These are phyloP conservation scores for Rhynchosporium secalis DNA, from an alignment of 2,329 filamentous ascomycete genomes.

Conservation along the genomic window DNA sequence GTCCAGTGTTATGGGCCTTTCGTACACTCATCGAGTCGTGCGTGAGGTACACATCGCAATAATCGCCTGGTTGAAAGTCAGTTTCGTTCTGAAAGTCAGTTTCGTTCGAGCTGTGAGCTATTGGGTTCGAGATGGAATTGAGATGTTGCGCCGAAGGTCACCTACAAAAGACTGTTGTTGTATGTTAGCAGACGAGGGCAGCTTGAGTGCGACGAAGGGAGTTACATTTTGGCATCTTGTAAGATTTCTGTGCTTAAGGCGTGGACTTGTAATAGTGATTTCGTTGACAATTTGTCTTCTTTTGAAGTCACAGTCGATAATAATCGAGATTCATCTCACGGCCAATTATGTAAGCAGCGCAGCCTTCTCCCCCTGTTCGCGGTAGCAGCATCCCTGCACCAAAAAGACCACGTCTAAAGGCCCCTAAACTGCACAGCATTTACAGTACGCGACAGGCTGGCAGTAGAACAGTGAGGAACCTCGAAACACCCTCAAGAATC, in stretches of 20 bases:
- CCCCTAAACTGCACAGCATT: slow-evolving; percentile 17
- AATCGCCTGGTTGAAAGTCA: slow-evolving; percentile 64
- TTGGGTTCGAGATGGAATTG: slow-evolving; percentile 18
- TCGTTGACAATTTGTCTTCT: neutral
- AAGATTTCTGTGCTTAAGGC: slow-evolving; percentile 9
- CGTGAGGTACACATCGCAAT: slow-evolving; percentile 99
- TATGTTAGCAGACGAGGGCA: slow-evolving; percentile 41
- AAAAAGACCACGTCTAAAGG: slow-evolving; percentile 34
- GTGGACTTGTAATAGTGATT: slow-evolving; percentile 1
- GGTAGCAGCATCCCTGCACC: slow-evolving; percentile 22
- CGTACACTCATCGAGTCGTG: slow-evolving; percentile 99
- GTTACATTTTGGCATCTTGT: slow-evolving; percentile 87
- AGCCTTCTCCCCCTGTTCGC: neutral
- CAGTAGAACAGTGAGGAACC: slow-evolving; percentile 10
- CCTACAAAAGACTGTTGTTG: slow-evolving; percentile 67
- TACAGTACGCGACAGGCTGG: slow-evolving; percentile 23
- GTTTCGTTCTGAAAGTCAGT: slow-evolving; percentile 31
- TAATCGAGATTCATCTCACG: neutral
- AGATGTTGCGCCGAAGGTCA: slow-evolving; percentile 27
- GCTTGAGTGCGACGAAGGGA: slow-evolving; percentile 32
- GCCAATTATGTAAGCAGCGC: slow-evolving; percentile 1
- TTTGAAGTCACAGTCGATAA: neutral
- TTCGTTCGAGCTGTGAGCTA: slow-evolving; percentile 11
- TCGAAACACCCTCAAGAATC: slow-evolving; percentile 9
- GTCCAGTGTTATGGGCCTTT: slow-evolving; percentile 95